These are phyloP conservation scores for Elsinoe fawcettii DNA, from an alignment of 2,329 filamentous ascomycete genomes.

Conservation along the genomic window DNA sequence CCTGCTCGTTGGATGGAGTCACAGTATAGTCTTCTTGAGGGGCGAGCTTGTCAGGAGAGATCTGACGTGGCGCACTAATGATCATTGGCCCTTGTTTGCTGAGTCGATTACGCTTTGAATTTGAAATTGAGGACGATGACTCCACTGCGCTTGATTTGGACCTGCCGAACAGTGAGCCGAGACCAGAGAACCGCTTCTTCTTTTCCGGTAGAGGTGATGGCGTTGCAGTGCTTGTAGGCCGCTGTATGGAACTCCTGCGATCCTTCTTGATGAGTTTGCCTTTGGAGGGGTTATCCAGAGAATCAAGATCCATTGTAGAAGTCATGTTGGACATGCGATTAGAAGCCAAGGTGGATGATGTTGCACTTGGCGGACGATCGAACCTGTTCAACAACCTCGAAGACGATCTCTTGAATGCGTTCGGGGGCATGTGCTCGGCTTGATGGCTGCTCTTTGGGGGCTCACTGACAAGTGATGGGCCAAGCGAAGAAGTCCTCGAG, in stretches of 20 bases:
- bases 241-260: constrained; percentile 21
- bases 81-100: constrained; percentile 15
- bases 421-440: background rate
- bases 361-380: constrained; percentile 3
- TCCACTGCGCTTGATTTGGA: constrained; percentile 29
- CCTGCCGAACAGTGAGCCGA: constrained; percentile 38
- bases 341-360: background rate
- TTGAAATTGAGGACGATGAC: constrained; percentile 2
- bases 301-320: constrained; percentile 7
- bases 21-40: background rate
- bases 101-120: constrained; percentile 7
- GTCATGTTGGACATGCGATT: background rate
- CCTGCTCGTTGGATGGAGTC: background rate
- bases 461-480: constrained; percentile 2
- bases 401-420: constrained; percentile 4
- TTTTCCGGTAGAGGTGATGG: constrained; percentile 25
- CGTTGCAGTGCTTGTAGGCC: constrained; percentile 20
- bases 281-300: constrained; percentile 10
- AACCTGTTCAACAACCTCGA: background rate
- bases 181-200: constrained; percentile 40
- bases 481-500: constrained; percentile 1
- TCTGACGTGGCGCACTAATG: constrained; percentile 11
- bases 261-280: constrained; percentile 26
- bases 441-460: constrained; percentile 9
- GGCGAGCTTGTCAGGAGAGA: constrained; percentile 8